These are phyloP conservation scores for Morella rubra DNA, from an alignment of 306 rosid species.

Conservation along the genomic window DNA sequence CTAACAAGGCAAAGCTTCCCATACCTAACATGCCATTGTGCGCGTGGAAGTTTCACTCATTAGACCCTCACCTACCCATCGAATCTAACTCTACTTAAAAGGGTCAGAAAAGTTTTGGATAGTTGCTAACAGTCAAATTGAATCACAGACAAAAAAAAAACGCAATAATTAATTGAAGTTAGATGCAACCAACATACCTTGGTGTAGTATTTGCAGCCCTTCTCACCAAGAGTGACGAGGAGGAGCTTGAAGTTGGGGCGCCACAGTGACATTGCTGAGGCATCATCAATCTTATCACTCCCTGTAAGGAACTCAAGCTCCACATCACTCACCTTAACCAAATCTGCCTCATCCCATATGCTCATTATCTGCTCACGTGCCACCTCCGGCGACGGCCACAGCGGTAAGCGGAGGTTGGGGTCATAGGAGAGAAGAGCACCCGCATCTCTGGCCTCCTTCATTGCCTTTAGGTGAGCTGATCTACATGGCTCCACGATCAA, in stretches of 20 bases:
- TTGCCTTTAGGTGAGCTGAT: slow-evolving; percentile 89
- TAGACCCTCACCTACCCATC: slow-evolving; percentile 3
- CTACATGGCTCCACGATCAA: slow-evolving; percentile 99
- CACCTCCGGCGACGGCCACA: slow-evolving; percentile 79
- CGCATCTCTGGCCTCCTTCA: slow-evolving; percentile 84
- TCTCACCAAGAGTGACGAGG: slow-evolving; percentile 89
- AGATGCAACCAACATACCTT: slow-evolving; percentile 46
- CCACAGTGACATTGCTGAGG: slow-evolving; percentile 73
- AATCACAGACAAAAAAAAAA: neutral
- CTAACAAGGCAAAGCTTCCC: neutral
- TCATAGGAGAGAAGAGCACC: slow-evolving; percentile 87
- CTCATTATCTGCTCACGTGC: slow-evolving; percentile 83
- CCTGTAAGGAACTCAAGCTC: slow-evolving; percentile 87
- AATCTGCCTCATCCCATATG: slow-evolving; percentile 87
- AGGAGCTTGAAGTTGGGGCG: slow-evolving; percentile 80
- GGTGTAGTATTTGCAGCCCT: slow-evolving; percentile 89
- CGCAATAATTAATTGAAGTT: neutral
- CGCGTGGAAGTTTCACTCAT: slow-evolving; percentile 2
- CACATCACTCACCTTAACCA: slow-evolving; percentile 85
- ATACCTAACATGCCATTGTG: neutral
- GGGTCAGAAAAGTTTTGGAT: neutral
- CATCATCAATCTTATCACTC: slow-evolving; percentile 69
- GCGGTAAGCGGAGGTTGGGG: slow-evolving; percentile 72
- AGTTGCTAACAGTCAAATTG: neutral
- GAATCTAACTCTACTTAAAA: neutral